Evolutionary conservation across 768 basidiomycete species (phyloP), one percentile per base, ranked within the genome.

Genomic region (Tricholoma sp.): DNA sequence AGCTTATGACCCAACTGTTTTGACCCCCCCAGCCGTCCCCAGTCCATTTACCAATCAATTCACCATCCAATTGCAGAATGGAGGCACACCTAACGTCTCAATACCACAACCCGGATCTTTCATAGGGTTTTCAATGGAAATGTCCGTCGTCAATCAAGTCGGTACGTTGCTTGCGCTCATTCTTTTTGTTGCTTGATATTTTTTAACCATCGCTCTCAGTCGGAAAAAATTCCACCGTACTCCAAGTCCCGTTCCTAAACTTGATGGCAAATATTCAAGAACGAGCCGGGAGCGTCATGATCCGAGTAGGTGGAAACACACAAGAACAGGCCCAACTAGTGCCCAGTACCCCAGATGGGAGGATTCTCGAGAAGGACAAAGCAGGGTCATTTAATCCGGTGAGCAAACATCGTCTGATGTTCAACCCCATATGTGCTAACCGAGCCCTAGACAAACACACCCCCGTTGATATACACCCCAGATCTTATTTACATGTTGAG

Each of bases 271-370:
- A 89, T 63, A 73, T 94, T n/a, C 76, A 75, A 53, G 75, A 82
- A 60, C 79, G 91, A 19, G 80, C 82, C 3, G 89, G 89, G 3
- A 64, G 70, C 3, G 82, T 89, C 10, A 72, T 78, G 8, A 70
- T 91, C 21, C 82, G 90, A 53, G 74, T 92, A 0, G 89, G 90
- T n/a, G 90, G 90, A 43, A 92, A 92, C 69, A 84, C 86, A 0
- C 91, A 92, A 65, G 90, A 94, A 52, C 78, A 75, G 0, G 85
- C 83, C 2, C 65, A 72, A 5, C 66, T 83, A 56, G 83, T 83
- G 7, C 69, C 72, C 34, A 75, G 71, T 34, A 78, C 84, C 7
- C 66, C 79, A 0, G 76, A 83, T 57, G 76, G 74, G 27, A 69
- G 61, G 18, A 64, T 68, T 10, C 59, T 68, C 5, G 62, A 60